Evolutionary conservation across 805 yeast species (phyloP).

Genomic region (Metschnikowia proteae): DNA sequence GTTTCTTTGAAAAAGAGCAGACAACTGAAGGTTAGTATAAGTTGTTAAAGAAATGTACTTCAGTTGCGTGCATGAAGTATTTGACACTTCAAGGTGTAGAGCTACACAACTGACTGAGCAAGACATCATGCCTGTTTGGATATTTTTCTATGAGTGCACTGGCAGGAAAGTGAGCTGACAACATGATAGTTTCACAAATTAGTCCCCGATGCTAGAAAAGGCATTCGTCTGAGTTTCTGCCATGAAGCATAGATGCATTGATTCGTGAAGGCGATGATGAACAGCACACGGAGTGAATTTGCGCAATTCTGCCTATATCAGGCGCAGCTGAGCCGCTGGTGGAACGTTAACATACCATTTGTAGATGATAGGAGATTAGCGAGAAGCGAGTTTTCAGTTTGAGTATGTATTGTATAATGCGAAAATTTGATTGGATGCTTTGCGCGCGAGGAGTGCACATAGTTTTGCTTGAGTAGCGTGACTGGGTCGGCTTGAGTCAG

Average conservation of each 20-base stretch:
- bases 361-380: slow-evolving; percentile 1
- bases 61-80: neutral
- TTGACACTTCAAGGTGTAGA: too few species aligned
- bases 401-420: slow-evolving; percentile 13
- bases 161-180: too few species aligned
- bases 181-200: too few species aligned
- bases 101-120: too few species aligned
- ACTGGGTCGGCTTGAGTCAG: too few species aligned
- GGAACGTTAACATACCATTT: slow-evolving; percentile 15
- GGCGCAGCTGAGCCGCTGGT: neutral
- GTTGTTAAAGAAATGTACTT: neutral
- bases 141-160: too few species aligned
- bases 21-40: slow-evolving; percentile 24
- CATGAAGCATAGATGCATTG: too few species aligned
- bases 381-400: slow-evolving; percentile 1
- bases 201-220: too few species aligned
- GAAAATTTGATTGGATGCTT: slow-evolving; percentile 15
- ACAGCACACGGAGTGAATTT: neutral
- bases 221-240: too few species aligned
- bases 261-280: too few species aligned
- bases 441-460: slow-evolving; percentile 4
- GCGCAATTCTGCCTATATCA: neutral
- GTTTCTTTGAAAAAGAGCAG: slow-evolving; percentile 66
- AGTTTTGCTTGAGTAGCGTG: neutral
- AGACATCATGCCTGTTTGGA: too few species aligned